Evolutionary conservation across 345 rosid genomes (phyloP).

Genomic region (Gossypium bickii): DNA sequence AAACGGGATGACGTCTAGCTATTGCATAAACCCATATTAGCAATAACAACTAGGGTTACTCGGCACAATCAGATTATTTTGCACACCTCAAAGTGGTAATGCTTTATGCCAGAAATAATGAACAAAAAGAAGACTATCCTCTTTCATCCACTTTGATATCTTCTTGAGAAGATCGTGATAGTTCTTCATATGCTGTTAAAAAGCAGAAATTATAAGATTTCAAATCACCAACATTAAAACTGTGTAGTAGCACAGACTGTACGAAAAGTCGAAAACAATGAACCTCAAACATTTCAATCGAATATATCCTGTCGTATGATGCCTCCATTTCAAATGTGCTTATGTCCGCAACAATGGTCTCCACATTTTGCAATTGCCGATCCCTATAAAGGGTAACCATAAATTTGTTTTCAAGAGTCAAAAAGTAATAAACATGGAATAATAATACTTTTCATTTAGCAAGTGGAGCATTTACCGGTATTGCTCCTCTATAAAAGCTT

Average conservation of each 20-base stretch:
- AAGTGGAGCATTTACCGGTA: slow-evolving; percentile 39
- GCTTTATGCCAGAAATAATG: slow-evolving; percentile 85
- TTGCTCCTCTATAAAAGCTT: slow-evolving; percentile 56
- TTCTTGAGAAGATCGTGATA: slow-evolving; percentile 71
- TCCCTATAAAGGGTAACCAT: slow-evolving; percentile 33
- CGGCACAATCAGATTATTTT: background rate
- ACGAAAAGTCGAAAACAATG: background rate
- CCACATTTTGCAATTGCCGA: slow-evolving; percentile 57
- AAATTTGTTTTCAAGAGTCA: background rate
- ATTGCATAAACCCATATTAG: background rate
- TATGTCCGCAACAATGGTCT: slow-evolving; percentile 75
- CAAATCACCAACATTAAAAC: background rate
- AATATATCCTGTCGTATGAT: slow-evolving; percentile 59
- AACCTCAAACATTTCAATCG: slow-evolving; percentile 92
- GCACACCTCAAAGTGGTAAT: slow-evolving; percentile 76
- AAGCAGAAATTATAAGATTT: background rate
- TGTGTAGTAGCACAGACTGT: background rate
- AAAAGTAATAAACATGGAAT: background rate
- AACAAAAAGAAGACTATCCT: slow-evolving; percentile 68
- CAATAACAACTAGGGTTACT: background rate
- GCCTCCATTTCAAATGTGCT: slow-evolving; percentile 74
- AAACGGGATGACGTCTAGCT: background rate
- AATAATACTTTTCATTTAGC: background rate
- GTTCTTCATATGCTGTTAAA: slow-evolving; percentile 81
- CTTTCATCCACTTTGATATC: slow-evolving; percentile 80